These are phyloP conservation scores for Arthromyces matolae DNA, from an alignment of 768 basidiomycete genomes.

Conservation along the genomic window DNA sequence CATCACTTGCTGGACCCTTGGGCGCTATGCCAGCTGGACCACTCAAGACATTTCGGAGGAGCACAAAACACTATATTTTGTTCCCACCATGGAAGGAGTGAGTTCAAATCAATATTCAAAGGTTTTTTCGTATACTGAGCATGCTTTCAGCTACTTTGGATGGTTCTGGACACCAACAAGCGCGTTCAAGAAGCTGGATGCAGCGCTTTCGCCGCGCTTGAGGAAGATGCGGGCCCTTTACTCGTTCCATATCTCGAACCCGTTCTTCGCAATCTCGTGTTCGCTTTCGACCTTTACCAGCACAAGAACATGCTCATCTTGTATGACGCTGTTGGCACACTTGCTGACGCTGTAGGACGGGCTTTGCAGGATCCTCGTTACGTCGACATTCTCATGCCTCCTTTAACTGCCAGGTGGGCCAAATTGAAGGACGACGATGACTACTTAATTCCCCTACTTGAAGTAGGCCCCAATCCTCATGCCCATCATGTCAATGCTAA, in stretches of 20 bases:
- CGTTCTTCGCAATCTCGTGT: slow-evolving; percentile 89
- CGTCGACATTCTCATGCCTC: slow-evolving; percentile 96
- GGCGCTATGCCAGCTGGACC: slow-evolving; percentile 97
- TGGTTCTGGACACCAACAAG: slow-evolving; percentile 98
- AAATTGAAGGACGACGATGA: slow-evolving; percentile 88
- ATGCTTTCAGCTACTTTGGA: slow-evolving; percentile 79
- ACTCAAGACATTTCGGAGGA: slow-evolving; percentile 82
- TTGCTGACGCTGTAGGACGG: slow-evolving; percentile 93
- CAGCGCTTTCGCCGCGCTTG: slow-evolving; percentile 96
- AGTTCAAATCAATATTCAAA: slow-evolving; percentile 19
- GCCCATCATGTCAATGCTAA: neutral
- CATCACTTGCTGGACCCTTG: slow-evolving; percentile 99
- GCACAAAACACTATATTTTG: slow-evolving; percentile 86
- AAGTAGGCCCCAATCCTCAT: slow-evolving; percentile 49
- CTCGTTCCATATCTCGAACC: slow-evolving; percentile 94
- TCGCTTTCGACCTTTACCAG: slow-evolving; percentile 97
- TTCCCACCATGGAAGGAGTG: slow-evolving; percentile 98
- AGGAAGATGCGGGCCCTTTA: slow-evolving; percentile 91
- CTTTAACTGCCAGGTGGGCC: slow-evolving; percentile 86
- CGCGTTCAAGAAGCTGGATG: slow-evolving; percentile 99
- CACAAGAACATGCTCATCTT: slow-evolving; percentile 99
- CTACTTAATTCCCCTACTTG: slow-evolving; percentile 90
- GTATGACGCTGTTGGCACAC: slow-evolving; percentile 97
- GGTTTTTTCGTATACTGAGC: neutral
- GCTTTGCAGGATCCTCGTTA: slow-evolving; percentile 82